These are phyloP conservation scores for Protomyces gravidus DNA, from an alignment of 1,139 yeast genomes.

Conservation along the genomic window DNA sequence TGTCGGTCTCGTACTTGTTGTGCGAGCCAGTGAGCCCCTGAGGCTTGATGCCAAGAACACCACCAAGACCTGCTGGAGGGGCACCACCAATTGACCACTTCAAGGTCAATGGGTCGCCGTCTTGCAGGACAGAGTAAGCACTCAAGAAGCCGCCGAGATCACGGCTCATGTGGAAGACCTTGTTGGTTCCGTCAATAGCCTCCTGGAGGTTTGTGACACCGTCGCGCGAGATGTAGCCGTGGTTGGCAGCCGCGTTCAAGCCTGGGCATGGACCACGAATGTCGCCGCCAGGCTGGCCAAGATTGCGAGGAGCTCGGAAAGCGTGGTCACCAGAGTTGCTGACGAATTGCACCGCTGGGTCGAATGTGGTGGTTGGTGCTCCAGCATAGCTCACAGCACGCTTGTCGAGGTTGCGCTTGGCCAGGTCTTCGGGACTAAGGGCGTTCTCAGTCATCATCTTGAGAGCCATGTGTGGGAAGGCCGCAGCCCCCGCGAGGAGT, in stretches of 20 bases:
- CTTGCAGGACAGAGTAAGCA: slow-evolving; percentile 16
- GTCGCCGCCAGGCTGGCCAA: slow-evolving; percentile 19
- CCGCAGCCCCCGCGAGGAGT: slow-evolving; percentile 12
- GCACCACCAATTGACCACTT: slow-evolving; percentile 20
- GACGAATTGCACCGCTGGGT: slow-evolving; percentile 12
- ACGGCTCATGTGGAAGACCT: slow-evolving; percentile 16
- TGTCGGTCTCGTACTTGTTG: slow-evolving; percentile 27
- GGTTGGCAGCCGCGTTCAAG: slow-evolving; percentile 23
- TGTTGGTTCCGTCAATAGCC: slow-evolving; percentile 18
- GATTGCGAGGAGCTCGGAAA: slow-evolving; percentile 11
- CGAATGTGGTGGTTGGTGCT: slow-evolving; percentile 7
- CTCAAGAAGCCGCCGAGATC: slow-evolving; percentile 25
- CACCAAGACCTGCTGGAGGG: background rate
- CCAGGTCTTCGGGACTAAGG: slow-evolving; percentile 1
- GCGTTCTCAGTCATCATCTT: slow-evolving; percentile 8
- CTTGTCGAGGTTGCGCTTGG: slow-evolving; percentile 3
- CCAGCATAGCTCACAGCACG: slow-evolving; percentile 10
- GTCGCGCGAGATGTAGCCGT: slow-evolving; percentile 15
- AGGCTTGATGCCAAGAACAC: background rate
- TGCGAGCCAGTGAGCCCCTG: slow-evolving; percentile 21
- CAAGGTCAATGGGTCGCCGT: slow-evolving; percentile 13
- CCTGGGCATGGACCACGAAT: slow-evolving; percentile 26
- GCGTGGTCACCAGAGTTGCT: slow-evolving; percentile 9
- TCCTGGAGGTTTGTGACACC: slow-evolving; percentile 16
- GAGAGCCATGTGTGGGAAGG: slow-evolving; percentile 25